These are phyloP conservation scores for Termitomyces eurrhizus DNA, from an alignment of 768 basidiomycete genomes.

Conservation along the genomic window DNA sequence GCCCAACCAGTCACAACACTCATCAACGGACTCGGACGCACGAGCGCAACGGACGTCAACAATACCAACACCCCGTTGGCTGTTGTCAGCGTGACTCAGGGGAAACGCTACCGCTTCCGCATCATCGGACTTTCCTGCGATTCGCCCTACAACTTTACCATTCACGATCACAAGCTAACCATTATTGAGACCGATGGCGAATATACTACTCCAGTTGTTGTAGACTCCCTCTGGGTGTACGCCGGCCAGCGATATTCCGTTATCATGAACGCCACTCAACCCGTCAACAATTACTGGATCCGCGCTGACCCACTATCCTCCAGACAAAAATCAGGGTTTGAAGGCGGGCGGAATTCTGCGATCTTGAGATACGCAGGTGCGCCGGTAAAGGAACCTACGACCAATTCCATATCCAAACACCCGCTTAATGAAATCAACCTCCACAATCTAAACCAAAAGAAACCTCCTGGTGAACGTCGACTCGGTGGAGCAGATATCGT, in stretches of 20 bases:
- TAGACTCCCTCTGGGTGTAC: slow-evolving; percentile 28
- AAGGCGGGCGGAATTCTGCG: not conserved
- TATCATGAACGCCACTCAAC: slow-evolving; percentile 41
- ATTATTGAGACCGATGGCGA: slow-evolving; percentile 51
- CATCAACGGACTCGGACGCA: slow-evolving; percentile 39
- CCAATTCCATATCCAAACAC: not conserved
- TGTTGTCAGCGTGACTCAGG: slow-evolving; percentile 29
- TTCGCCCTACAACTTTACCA: slow-evolving; percentile 35
- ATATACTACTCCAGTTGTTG: slow-evolving; percentile 36
- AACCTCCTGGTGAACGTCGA: not conserved
- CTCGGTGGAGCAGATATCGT: slow-evolving; percentile 2
- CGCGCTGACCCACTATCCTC: slow-evolving; percentile 18
- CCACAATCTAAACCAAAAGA: not conserved
- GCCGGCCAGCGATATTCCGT: slow-evolving; percentile 25
- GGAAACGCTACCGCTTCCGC: slow-evolving; percentile 34
- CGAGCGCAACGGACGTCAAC: slow-evolving; percentile 15
- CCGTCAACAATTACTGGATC: slow-evolving; percentile 50
- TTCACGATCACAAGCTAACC: slow-evolving; percentile 40
- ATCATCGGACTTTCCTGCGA: slow-evolving; percentile 30
- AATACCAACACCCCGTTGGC: slow-evolving; percentile 19
- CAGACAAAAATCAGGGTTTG: not conserved
- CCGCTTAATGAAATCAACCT: slow-evolving; percentile 2
- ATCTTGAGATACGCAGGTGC: slow-evolving; percentile 5
- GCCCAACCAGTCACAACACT: slow-evolving; percentile 14
- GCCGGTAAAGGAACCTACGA: not conserved